Conservation (phyloP, 225 moss, liverwort and hornwort genomes). For the Pleurozium schreberi region DNA sequence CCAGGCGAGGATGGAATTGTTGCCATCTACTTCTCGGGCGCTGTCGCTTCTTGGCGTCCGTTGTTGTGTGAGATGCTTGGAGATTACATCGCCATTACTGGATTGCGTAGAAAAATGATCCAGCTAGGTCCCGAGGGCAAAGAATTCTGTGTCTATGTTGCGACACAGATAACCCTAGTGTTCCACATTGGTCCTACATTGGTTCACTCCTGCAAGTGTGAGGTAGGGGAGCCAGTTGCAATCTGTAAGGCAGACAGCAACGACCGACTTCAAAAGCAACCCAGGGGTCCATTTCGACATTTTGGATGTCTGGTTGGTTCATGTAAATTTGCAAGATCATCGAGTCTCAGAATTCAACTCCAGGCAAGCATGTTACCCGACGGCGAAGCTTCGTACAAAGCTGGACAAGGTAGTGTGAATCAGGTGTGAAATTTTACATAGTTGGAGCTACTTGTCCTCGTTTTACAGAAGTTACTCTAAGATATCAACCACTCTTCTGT, state of each 20-base stretch:
- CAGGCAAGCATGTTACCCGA: conserved; percentile 4
- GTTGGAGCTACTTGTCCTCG: background rate
- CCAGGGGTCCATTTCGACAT: background rate
- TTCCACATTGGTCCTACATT: conserved; percentile 8
- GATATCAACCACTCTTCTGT: background rate
- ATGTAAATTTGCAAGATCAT: background rate
- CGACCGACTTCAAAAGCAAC: background rate
- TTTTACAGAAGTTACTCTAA: background rate
- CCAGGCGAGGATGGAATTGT: conserved; percentile 1
- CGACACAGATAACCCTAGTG: conserved; percentile 42
- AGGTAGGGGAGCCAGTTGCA: background rate
- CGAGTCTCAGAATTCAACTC: background rate
- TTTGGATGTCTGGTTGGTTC: background rate
- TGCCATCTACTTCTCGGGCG: conserved; percentile 52
- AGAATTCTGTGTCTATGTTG: conserved; percentile 33
- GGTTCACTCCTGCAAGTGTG: background rate
- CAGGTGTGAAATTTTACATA: background rate
- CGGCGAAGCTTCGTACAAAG: conserved; percentile 6
- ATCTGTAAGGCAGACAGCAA: background rate
- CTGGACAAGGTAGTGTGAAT: conserved; percentile 19
- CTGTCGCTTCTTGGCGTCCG: conserved; percentile 69
- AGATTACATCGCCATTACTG: conserved; percentile 44
- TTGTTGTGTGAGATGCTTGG: conserved; percentile 47
- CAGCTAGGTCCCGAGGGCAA: conserved; percentile 20
- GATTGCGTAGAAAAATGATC: conserved; percentile 53